Conservation (phyloP, 2,329 filamentous ascomycete genomes). For the Graphilbum sp. region DNA sequence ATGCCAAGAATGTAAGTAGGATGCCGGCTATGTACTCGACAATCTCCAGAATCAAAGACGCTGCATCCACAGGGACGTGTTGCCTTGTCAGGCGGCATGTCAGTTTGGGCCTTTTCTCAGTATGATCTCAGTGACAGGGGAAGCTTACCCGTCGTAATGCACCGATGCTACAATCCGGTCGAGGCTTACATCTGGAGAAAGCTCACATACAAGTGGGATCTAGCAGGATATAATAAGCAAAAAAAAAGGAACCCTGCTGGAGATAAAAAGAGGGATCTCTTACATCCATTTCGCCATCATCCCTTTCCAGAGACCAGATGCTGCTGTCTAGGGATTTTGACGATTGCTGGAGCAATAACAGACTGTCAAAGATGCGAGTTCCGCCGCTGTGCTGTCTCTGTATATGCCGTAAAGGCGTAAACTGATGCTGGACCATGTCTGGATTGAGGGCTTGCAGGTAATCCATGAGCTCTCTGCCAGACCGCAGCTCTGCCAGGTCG, state of each 20-base stretch:
- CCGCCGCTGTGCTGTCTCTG: slow-evolving; percentile 33
- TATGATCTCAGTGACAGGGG: too few species aligned
- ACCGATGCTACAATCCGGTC: slow-evolving; percentile 42
- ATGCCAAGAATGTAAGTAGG: slow-evolving; percentile 4
- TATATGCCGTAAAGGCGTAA: slow-evolving; percentile 58
- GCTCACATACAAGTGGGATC: slow-evolving; percentile 61
- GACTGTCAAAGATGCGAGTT: slow-evolving; percentile 55
- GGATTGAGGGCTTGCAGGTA: slow-evolving; percentile 23
- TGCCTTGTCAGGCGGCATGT: not conserved
- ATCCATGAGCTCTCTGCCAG: slow-evolving; percentile 33
- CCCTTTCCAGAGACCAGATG: slow-evolving; percentile 40
- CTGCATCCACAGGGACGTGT: not conserved
- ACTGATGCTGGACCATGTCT: slow-evolving; percentile 49
- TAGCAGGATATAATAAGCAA: too few species aligned
- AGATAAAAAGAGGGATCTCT: too few species aligned
- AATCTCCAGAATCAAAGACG: not conserved
- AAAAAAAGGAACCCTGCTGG: too few species aligned
- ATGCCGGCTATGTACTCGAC: slow-evolving; percentile 7
- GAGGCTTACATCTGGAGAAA: slow-evolving; percentile 36
- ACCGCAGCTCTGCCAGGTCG: slow-evolving; percentile 27
- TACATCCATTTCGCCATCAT: slow-evolving; percentile 52
- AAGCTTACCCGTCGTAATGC: slow-evolving; percentile 40
- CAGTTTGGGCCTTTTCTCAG: too few species aligned
- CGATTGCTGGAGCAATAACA: slow-evolving; percentile 62
- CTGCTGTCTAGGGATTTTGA: slow-evolving; percentile 34